Evolutionary conservation across 2,329 filamentous ascomycete species (phyloP).

Genomic region (Microdochium bolleyi): DNA sequence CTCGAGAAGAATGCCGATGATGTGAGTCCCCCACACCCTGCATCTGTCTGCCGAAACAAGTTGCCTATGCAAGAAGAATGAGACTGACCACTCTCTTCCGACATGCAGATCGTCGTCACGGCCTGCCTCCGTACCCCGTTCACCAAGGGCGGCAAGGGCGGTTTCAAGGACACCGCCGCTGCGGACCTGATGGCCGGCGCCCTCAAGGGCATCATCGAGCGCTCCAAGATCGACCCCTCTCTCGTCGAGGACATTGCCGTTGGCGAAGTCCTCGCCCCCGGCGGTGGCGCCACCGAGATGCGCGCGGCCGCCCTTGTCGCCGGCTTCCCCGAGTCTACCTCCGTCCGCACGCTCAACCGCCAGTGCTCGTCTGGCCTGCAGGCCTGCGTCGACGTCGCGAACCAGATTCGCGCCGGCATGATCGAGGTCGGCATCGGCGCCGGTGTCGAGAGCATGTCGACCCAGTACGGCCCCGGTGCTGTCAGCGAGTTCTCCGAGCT

Average conservation of each 20-base stretch:
- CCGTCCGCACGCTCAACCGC: slow-evolving; percentile 84
- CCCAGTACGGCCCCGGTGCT: slow-evolving; percentile 76
- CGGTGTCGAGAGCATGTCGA: slow-evolving; percentile 93
- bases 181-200: slow-evolving; percentile 80
- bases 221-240: slow-evolving; percentile 80
- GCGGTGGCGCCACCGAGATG: slow-evolving; percentile 95
- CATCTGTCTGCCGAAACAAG: background rate
- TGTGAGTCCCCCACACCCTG: slow-evolving; percentile 34
- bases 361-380: slow-evolving; percentile 93
- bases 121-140: slow-evolving; percentile 85
- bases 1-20: slow-evolving; percentile 61
- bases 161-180: slow-evolving; percentile 88
- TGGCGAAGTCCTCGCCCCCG: slow-evolving; percentile 83
- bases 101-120: slow-evolving; percentile 73
- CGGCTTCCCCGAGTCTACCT: slow-evolving; percentile 77
- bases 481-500: slow-evolving; percentile 90
- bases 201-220: slow-evolving; percentile 72
- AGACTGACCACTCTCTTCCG: slow-evolving; percentile 13
- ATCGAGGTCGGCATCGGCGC: slow-evolving; percentile 93
- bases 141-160: slow-evolving; percentile 87
- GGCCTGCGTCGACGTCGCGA: slow-evolving; percentile 88
- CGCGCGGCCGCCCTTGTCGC: slow-evolving; percentile 84
- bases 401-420: slow-evolving; percentile 85
- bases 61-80: background rate
- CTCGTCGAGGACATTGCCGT: slow-evolving; percentile 91